A percentile compares a stretch with the other conserved stretches of the same genome.
Evolutionary conservation across 371 early-diverging fungal genomes (phyloP).

Genomic region (Lichtheimia ramosa): DNA sequence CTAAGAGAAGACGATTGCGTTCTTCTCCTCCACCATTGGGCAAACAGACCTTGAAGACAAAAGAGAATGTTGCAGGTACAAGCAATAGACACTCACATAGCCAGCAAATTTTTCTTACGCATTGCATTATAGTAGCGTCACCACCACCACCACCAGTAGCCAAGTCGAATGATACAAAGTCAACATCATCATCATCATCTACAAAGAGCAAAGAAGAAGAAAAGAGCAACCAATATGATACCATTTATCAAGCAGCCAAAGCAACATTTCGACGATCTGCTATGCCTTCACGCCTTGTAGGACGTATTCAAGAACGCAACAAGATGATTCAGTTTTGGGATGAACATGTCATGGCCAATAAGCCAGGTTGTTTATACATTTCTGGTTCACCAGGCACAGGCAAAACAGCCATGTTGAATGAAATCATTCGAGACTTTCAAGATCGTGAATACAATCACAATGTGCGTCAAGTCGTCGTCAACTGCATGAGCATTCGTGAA

Average conservation of each 20-base stretch:
- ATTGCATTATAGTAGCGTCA: background rate
- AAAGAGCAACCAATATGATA: background rate
- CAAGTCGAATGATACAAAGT: constrained; percentile 1
- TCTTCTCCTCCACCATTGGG: constrained; percentile 4
- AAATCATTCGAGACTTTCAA: constrained; percentile 43
- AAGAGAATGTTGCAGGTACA: background rate
- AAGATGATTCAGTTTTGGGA: constrained; percentile 58
- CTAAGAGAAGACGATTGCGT: constrained; percentile 3
- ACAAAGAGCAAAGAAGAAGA: background rate
- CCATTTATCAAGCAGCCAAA: constrained; percentile 15
- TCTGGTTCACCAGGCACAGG: constrained; percentile 95
- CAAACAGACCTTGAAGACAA: background rate
- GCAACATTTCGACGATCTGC: constrained; percentile 47
- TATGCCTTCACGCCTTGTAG: constrained; percentile 69
- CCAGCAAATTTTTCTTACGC: background rate
- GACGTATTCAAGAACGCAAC: constrained; percentile 70
- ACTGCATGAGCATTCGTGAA: constrained; percentile 84
- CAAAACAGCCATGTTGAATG: constrained; percentile 85
- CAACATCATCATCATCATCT: background rate
- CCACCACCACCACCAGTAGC: background rate
- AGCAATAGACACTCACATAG: no score
- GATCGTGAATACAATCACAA: constrained; percentile 36
- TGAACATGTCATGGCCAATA: constrained; percentile 33
- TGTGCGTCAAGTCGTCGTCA: constrained; percentile 63
- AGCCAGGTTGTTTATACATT: constrained; percentile 78